Conservation (phyloP, 805 yeast species). For the Ogataea degrootiae region DNA sequence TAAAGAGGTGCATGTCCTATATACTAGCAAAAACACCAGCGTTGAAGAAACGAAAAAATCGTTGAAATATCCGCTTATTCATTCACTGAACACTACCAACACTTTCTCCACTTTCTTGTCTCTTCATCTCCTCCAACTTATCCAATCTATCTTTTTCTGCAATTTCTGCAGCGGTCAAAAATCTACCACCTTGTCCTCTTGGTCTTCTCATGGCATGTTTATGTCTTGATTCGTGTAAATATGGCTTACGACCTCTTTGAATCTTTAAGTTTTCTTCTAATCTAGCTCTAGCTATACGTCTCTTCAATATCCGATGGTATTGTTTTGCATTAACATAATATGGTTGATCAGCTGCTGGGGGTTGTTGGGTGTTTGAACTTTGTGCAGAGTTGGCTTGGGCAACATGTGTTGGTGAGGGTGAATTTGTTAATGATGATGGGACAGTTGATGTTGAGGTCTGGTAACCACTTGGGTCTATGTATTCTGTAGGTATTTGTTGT, state of each 20-base stretch:
- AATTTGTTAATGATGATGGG: slow-evolving; percentile 17
- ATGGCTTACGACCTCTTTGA: slow-evolving; percentile 88
- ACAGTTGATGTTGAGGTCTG: slow-evolving; percentile 18
- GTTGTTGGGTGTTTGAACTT: slow-evolving; percentile 12
- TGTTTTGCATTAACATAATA: slow-evolving; percentile 97
- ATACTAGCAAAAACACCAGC: no score
- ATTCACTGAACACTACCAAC: background rate
- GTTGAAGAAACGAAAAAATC: background rate
- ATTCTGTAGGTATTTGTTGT: slow-evolving; percentile 12
- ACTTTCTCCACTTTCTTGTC: slow-evolving; percentile 1
- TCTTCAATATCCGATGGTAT: slow-evolving; percentile 87
- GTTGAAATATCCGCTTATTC: background rate
- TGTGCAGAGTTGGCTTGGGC: slow-evolving; percentile 1
- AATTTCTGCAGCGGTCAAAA: slow-evolving; percentile 89
- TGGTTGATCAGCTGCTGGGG: slow-evolving; percentile 62
- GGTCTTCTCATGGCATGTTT: slow-evolving; percentile 99
- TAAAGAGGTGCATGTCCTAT: background rate
- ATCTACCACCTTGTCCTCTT: slow-evolving; percentile 98
- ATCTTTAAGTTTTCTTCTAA: slow-evolving; percentile 84
- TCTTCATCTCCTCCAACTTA: slow-evolving; percentile 4
- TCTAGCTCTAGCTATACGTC: slow-evolving; percentile 90
- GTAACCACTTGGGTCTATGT: slow-evolving; percentile 15
- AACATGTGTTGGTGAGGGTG: slow-evolving; percentile 15
- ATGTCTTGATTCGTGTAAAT: slow-evolving; percentile 93
- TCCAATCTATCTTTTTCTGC: slow-evolving; percentile 56